phyloP scores from a whole-genome alignment of 106 monocot species.

The Acanthochlamys bracteata region DNA sequence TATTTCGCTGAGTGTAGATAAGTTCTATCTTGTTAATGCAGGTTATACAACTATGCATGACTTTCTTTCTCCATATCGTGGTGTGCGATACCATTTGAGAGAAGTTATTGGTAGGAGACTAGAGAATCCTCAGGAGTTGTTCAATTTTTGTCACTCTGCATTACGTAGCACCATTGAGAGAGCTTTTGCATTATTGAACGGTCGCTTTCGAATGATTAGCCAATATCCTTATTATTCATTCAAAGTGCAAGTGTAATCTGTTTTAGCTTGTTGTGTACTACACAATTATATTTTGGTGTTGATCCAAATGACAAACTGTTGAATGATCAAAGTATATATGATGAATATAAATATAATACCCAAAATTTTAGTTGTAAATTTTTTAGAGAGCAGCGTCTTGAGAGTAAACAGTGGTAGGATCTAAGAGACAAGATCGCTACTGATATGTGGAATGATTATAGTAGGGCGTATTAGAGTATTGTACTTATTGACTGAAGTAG shows the following conservation, averaged over 20 bases:
- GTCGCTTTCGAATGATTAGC: background rate
- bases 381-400: background rate
- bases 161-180: background rate
- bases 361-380: background rate
- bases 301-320: background rate
- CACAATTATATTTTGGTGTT: background rate
- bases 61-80: background rate
- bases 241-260: background rate
- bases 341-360: background rate
- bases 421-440: background rate
- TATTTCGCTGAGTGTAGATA: background rate
- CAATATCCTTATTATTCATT: background rate
- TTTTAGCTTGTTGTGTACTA: background rate
- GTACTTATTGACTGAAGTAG: no score
- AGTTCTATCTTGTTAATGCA: background rate
- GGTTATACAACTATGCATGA: background rate
- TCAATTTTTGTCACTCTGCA: background rate
- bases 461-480: no score
- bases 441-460: background rate
- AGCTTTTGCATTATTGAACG: background rate
- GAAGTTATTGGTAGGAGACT: background rate
- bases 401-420: background rate
- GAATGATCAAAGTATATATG: background rate
- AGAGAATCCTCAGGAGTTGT: background rate
- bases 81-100: background rate